Evolutionary conservation across 139 green algal genomes (phyloP).

Genomic region (Mesostigma viride): DNA sequence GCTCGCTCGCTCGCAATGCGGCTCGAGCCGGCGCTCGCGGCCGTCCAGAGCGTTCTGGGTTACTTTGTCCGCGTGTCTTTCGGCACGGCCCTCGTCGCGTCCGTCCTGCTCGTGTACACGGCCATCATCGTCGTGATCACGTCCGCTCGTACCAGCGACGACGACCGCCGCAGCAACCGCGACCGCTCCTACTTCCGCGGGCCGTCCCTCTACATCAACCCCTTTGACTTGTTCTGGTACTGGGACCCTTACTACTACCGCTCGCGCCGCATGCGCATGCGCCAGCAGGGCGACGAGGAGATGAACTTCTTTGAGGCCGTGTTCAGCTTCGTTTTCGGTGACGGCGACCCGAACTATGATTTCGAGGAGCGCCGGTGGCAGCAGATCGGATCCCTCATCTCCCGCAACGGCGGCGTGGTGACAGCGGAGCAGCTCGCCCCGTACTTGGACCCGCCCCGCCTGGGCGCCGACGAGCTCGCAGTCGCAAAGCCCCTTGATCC

Average conservation of each 20-base stretch:
- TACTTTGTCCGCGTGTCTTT: slow-evolving; percentile 69
- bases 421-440: slow-evolving; percentile 88
- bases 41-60: slow-evolving; percentile 9
- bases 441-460: slow-evolving; percentile 55
- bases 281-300: slow-evolving; percentile 6
- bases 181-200: slow-evolving; percentile 21
- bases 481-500: neutral
- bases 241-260: slow-evolving; percentile 57
- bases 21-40: slow-evolving; percentile 45
- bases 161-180: slow-evolving; percentile 17
- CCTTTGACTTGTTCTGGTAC: slow-evolving; percentile 45
- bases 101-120: slow-evolving; percentile 60
- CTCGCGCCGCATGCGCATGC: slow-evolving; percentile 13
- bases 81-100: slow-evolving; percentile 72
- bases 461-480: slow-evolving; percentile 2
- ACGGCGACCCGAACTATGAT: slow-evolving; percentile 80
- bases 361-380: slow-evolving; percentile 70
- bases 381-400: slow-evolving; percentile 40
- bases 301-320: slow-evolving; percentile 77
- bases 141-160: neutral
- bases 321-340: slow-evolving; percentile 94
- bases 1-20: slow-evolving; percentile 48
- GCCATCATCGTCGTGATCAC: slow-evolving; percentile 60
- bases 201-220: slow-evolving; percentile 31
- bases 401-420: slow-evolving; percentile 63